Base-by-base conservation (phyloP, 1,139 yeast species). In the Oligophagozyma castellii region DNA sequence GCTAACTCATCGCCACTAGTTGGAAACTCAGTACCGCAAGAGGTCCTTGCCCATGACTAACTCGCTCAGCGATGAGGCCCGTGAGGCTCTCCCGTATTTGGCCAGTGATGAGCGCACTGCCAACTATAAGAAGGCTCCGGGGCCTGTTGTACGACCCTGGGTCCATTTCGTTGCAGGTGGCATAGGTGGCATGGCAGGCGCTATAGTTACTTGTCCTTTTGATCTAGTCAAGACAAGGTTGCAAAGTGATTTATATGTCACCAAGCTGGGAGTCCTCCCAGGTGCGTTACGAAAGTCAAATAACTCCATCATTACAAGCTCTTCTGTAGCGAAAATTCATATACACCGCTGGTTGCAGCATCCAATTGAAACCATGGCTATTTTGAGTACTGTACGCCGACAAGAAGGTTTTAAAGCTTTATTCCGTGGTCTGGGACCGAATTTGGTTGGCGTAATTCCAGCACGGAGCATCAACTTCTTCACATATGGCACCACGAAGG, bases 81-180 rank as follows among this genome's bases (percentile, higher is more conserved):
- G 59, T 31, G 68, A 64, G 29, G 71, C 84, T 0, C 57, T 61
- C 26, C 73, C 74, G 12, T 77, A 61, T 46, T 55, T 78, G n/a
- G 79, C 70, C 3, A 71, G 80, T 24, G 89, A 77, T 52, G 92
- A 78, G 46, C 70, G 46, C 29, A 49, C 56, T 5, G 46, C 59
- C 39, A 49, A 56, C 35, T 31, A 38, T 16, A 49, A 48, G 35
- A 45, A 40, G 24, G 46, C 48, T 2, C 34, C 32, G n/a, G 38
- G 34, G 16, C 31, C 31, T 18, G 25, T 43, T 16, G 71, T 75
- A 2, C 70, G 69, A 42, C 93, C 93, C 31, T 86, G 95, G 95
- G 83, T 86, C 5, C 95, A 86, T 56, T 89, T 86, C 51, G 80
- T 86, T n/a, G 95, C 98, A n/a, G 98, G 98, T 23, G 98, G 96